These are phyloP conservation scores for Boletus tylopilopsis DNA, from an alignment of 768 basidiomycete species.

Conservation along the genomic window DNA sequence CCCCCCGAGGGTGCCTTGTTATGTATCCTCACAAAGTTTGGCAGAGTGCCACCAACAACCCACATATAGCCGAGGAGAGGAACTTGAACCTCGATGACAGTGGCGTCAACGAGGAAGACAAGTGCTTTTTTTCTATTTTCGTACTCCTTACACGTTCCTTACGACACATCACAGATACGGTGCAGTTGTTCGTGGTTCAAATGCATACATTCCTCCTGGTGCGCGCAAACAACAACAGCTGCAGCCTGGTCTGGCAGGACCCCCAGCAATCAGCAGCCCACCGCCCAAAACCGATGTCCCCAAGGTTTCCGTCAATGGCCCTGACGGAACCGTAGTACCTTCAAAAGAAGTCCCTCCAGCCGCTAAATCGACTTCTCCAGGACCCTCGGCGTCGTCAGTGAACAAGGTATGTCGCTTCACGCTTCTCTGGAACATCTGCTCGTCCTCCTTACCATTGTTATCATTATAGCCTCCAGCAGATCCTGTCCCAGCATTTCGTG, in stretches of 20 bases:
- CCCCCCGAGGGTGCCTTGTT: background rate
- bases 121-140: conserved; percentile 49
- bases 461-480: conserved; percentile 59
- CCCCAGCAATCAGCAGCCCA: conserved; percentile 26
- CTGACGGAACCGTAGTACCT: conserved; percentile 58
- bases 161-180: conserved; percentile 60
- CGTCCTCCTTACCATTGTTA: conserved; percentile 6
- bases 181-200: conserved; percentile 82
- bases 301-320: conserved; percentile 72
- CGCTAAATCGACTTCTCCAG: conserved; percentile 63
- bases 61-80: conserved; percentile 91
- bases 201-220: conserved; percentile 93
- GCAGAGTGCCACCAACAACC: conserved; percentile 64
- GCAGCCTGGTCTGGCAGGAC: conserved; percentile 19
- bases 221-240: conserved; percentile 56
- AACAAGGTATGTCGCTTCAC: conserved; percentile 46
- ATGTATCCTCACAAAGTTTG: conserved; percentile 9
- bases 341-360: conserved; percentile 43
- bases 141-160: conserved; percentile 20
- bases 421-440: background rate
- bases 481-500: conserved; percentile 80
- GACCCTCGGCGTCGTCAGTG: conserved; percentile 41
- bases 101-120: conserved; percentile 91
- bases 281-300: conserved; percentile 50
- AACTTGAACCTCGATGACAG: conserved; percentile 59